Conservation (phyloP, 2,329 filamentous ascomycete genomes). For the Neonectria neomacrospora region DNA sequence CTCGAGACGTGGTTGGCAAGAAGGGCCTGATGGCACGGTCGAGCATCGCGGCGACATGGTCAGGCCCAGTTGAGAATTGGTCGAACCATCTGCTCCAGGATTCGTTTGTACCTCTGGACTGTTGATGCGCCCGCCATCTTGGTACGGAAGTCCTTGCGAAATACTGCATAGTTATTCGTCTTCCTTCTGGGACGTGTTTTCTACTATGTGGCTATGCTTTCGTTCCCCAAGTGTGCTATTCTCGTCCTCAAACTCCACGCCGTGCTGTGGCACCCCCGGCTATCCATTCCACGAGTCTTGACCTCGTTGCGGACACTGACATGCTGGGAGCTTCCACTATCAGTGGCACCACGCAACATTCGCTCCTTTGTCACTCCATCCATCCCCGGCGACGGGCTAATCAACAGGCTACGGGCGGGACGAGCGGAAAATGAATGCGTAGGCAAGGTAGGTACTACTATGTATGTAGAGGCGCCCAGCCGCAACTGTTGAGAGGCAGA, state of each 20-base stretch:
- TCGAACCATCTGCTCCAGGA: slow-evolving; percentile 9
- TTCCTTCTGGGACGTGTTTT: slow-evolving; percentile 20
- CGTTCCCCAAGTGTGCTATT: not conserved
- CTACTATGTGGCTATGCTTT: not conserved
- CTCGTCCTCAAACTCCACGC: not conserved
- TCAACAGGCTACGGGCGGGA: slow-evolving; percentile 26
- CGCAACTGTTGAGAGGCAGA: slow-evolving; percentile 1
- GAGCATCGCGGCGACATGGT: slow-evolving; percentile 4
- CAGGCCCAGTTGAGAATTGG: not conserved
- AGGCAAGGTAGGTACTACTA: too few relatives aligned
- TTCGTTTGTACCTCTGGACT: not conserved
- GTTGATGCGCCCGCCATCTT: slow-evolving; percentile 3
- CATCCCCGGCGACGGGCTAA: slow-evolving; percentile 23
- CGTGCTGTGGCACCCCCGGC: not conserved
- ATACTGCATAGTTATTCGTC: slow-evolving; percentile 15
- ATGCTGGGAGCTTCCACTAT: slow-evolving; percentile 30
- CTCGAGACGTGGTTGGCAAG: slow-evolving; percentile 32
- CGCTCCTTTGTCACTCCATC: slow-evolving; percentile 28
- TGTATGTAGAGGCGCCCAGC: too few relatives aligned
- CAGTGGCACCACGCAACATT: slow-evolving; percentile 37
- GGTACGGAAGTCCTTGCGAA: slow-evolving; percentile 9
- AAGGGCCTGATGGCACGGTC: slow-evolving; percentile 7
- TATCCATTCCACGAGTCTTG: not conserved
- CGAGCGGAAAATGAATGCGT: slow-evolving; percentile 24
- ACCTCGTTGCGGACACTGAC: not conserved